Base-by-base conservation (phyloP, 2,329 filamentous ascomycete species). In the Cladosporium sp. region DNA sequence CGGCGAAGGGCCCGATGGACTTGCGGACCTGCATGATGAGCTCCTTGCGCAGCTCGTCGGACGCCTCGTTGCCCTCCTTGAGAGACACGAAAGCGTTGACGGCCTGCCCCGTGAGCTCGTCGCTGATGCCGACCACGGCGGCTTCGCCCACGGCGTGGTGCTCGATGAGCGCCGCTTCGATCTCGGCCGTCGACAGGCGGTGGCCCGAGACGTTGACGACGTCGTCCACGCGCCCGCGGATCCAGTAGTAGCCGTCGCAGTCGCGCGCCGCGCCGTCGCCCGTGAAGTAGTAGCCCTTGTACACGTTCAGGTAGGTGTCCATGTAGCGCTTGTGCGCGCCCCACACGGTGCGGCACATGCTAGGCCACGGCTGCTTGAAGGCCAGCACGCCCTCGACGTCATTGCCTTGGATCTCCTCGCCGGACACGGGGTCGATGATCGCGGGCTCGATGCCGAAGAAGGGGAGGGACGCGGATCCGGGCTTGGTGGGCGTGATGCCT, bases 211-310 rank as follows among this genome's bases (percentile, higher is more conserved):
- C 93, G 72, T 99, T 99, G 70, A 99, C 92, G 38, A 99, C 93
- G 64, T 99, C 93, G 67, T 99, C 93, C 47, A 99, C 93, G 71
- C 93, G 90, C 58, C 93, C 93, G 56, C 93, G 89, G 69, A 99
- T 99, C 93, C 93, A 99, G 83, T 97, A 99, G 79, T 96, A 99
- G 51, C 93, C 93, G 64, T 99, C 93, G 72, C 96, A 88, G 69
- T 99, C 93, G 67, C 93, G 88, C 54, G 88, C 93, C 50, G 93
- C 93, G 67, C 93, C 93, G 67, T 99, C 93, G 52, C 89, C 89
- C 13, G 89, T 93, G 75, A 93, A 95, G 74, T 99, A 99, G 77
- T 95, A 96, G 55, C 92, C 93, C 75, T 90, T 89, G 80, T 99
- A 99, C 8, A 96, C 91, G 64, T 95, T 95, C 63, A 99, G 74